Evolutionary conservation across 768 basidiomycete species (phyloP).

Genomic region (Dendrothele bispora): DNA sequence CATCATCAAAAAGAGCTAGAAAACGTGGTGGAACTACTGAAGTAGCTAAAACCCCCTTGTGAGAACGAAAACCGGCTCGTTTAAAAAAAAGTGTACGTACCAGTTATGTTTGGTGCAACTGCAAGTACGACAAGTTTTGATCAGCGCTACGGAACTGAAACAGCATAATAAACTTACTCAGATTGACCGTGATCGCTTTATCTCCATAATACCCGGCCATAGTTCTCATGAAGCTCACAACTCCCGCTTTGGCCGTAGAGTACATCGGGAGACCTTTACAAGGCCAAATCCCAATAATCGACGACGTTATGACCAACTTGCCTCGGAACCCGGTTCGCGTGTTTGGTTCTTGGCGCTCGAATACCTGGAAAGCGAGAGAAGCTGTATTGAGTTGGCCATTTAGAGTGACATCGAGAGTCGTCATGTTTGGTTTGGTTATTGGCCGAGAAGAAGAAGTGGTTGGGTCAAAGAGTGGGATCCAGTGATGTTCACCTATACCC

Average conservation of each 20-base stretch:
- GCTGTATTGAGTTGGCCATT: conserved; percentile 19
- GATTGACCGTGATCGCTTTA: conserved; percentile 17
- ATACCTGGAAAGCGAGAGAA: conserved; percentile 17
- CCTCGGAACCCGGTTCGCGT: conserved; percentile 16
- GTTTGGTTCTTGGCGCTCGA: conserved; percentile 17
- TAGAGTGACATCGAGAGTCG: conserved; percentile 13
- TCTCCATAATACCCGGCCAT: conserved; percentile 14
- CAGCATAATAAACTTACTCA: conserved; percentile 3
- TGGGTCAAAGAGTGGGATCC: conserved; percentile 18
- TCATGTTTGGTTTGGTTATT: conserved; percentile 14
- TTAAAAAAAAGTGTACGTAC: background rate
- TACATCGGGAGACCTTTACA: conserved; percentile 17
- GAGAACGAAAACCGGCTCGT: background rate
- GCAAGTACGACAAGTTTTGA: too few species aligned
- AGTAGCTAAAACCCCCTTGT: background rate
- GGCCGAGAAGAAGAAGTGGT: conserved; percentile 10
- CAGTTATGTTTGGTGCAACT: background rate
- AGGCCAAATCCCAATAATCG: conserved; percentile 15
- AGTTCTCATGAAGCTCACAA: conserved; percentile 17
- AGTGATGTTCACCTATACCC: conserved; percentile 17
- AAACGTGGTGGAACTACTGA: background rate
- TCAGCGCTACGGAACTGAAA: too few species aligned
- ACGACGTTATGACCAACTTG: conserved; percentile 17
- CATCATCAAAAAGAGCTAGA: background rate
- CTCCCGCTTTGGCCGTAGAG: conserved; percentile 17